phyloP scores from a whole-genome alignment of 2,329 filamentous ascomycete species.

The Diaporthe citriasiana region DNA sequence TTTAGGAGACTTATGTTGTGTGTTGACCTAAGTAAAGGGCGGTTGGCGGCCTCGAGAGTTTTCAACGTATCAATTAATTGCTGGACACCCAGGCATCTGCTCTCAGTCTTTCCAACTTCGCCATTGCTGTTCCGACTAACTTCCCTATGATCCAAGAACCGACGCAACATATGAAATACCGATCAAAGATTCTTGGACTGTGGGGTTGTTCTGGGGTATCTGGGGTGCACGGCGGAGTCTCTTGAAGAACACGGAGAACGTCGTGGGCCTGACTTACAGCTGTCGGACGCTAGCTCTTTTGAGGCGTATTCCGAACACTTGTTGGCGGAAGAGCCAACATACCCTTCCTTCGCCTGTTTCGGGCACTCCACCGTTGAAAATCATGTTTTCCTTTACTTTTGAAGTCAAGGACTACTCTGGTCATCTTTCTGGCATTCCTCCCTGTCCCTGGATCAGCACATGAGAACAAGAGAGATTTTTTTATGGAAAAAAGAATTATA shows the following conservation, averaged over 20 bases:
- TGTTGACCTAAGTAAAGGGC: neutral
- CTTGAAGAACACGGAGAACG: neutral
- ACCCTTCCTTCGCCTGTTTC: neutral
- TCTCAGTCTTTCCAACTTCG: neutral
- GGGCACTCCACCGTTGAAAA: neutral
- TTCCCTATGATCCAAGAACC: neutral
- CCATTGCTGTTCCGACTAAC: neutral
- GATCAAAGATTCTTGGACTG: neutral
- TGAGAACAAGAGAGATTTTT: neutral
- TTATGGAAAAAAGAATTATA: neutral
- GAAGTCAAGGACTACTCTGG: neutral
- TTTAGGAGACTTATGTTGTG: neutral
- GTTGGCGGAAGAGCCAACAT: neutral
- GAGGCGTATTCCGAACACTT: neutral
- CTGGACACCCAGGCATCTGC: neutral
- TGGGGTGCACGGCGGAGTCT: neutral
- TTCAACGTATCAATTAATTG: no score
- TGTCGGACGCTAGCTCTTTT: neutral
- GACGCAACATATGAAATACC: neutral
- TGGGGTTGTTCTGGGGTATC: constrained; percentile 1
- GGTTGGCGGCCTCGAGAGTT: neutral
- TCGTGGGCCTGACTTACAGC: neutral
- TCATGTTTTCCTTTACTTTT: neutral
- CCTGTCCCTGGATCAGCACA: neutral
- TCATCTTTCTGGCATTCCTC: neutral